Conservation (phyloP, 2,329 filamentous ascomycete genomes). For the Cladophialophora psammophila region DNA sequence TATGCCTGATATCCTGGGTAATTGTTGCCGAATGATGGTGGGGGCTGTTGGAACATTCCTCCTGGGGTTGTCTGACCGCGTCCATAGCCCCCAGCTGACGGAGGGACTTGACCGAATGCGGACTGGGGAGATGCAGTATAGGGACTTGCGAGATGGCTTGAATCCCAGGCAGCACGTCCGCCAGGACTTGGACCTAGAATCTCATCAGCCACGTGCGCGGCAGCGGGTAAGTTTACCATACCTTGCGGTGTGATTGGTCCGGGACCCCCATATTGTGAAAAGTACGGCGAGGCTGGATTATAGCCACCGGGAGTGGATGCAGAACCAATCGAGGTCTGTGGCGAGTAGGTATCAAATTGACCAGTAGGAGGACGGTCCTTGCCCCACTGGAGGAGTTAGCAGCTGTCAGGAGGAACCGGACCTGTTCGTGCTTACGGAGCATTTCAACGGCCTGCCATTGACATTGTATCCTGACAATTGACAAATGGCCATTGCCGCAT, state of each 20-base stretch:
- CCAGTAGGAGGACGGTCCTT: slow-evolving; percentile 94
- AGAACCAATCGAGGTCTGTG: slow-evolving; percentile 76
- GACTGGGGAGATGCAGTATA: slow-evolving; percentile 54
- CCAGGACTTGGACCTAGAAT: slow-evolving; percentile 62
- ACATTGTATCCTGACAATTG: slow-evolving; percentile 98
- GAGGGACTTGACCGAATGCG: slow-evolving; percentile 67
- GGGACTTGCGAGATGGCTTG: slow-evolving; percentile 64
- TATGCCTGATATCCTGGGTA: slow-evolving; percentile 34
- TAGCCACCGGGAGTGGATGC: slow-evolving; percentile 72
- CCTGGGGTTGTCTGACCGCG: slow-evolving; percentile 63
- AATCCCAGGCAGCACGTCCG: slow-evolving; percentile 57
- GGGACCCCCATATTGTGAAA: slow-evolving; percentile 89
- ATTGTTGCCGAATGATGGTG: slow-evolving; percentile 31
- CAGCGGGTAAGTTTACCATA: slow-evolving; percentile 51
- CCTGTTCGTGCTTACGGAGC: slow-evolving; percentile 76
- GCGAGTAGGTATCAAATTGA: slow-evolving; percentile 82
- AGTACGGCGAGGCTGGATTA: slow-evolving; percentile 81
- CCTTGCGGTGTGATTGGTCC: slow-evolving; percentile 56
- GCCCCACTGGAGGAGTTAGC: slow-evolving; percentile 76
- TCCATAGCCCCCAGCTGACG: slow-evolving; percentile 82
- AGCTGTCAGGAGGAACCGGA: slow-evolving; percentile 34
- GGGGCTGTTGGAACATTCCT: slow-evolving; percentile 35
- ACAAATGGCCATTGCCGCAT: slow-evolving; percentile 97
- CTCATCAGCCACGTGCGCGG: slow-evolving; percentile 20
- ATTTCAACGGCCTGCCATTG: slow-evolving; percentile 95